Percentiles rank a stretch among this genome's conserved stretches.
Conservation (phyloP, 139 green algal species). For the Chlorella sp. region DNA sequence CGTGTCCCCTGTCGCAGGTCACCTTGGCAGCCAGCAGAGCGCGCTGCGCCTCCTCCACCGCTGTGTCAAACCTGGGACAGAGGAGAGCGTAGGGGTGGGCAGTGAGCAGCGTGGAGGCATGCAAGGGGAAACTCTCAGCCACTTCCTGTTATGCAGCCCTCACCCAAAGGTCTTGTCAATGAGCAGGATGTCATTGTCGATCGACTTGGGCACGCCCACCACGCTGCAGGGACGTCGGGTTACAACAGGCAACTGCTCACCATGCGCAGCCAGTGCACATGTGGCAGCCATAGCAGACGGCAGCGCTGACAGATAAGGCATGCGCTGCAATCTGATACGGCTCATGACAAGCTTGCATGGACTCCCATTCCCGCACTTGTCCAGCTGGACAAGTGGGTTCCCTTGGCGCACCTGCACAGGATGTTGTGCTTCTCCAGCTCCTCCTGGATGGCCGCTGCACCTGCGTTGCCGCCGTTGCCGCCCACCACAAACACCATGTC, state of each 20-base stretch:
- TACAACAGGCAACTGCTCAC: too few species aligned
- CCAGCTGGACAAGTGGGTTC: background rate
- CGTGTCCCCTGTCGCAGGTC: background rate
- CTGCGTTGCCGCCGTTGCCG: conserved; percentile 92
- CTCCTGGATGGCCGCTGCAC: conserved; percentile 80
- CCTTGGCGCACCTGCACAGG: conserved; percentile 31
- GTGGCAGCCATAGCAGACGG: background rate
- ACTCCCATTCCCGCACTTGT: too few species aligned
- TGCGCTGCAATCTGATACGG: too few species aligned
- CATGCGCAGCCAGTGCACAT: too few species aligned
- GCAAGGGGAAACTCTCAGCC: too few species aligned
- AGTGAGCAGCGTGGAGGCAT: too few species aligned
- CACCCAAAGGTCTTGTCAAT: conserved; percentile 69
- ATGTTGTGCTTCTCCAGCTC: conserved; percentile 59
- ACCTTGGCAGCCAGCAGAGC: conserved; percentile 53
- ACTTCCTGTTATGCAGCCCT: conserved; percentile 8
- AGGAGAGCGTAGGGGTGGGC: too few species aligned
- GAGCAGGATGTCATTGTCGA: conserved; percentile 97
- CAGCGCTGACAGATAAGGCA: too few species aligned
- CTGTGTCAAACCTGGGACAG: conserved; percentile 85
- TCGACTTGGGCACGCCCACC: conserved; percentile 97
- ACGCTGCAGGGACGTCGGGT: conserved; percentile 75
- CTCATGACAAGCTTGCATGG: too few species aligned
- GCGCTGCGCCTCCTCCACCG: conserved; percentile 84
- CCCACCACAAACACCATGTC: conserved; percentile 98